phyloP scores from a whole-genome alignment of 2,329 filamentous ascomycete genomes.

The Claviceps cyperi region DNA sequence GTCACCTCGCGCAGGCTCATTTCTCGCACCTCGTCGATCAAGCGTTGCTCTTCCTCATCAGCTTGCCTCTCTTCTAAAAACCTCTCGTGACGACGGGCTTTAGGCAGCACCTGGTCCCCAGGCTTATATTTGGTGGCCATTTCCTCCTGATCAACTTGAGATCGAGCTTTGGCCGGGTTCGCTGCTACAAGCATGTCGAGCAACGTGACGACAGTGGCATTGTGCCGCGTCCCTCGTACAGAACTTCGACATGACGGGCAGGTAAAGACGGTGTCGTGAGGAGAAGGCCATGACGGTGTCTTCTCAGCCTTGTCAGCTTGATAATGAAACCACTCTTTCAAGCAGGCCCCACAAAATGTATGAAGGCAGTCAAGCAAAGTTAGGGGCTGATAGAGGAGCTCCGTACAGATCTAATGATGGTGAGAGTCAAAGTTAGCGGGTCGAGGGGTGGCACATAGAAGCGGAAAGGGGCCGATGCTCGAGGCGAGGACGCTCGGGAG shows the following conservation, averaged over 20 bases:
- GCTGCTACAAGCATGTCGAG: slow-evolving; percentile 76
- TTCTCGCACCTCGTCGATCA: slow-evolving; percentile 58
- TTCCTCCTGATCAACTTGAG: slow-evolving; percentile 59
- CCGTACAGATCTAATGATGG: slow-evolving; percentile 71
- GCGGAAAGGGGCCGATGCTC: slow-evolving; percentile 1
- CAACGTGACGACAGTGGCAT: slow-evolving; percentile 79
- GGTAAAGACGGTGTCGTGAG: slow-evolving; percentile 49
- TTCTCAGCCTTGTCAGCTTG: slow-evolving; percentile 49
- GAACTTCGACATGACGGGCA: slow-evolving; percentile 83
- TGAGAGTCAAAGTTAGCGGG: not conserved
- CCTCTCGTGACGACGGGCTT: slow-evolving; percentile 34
- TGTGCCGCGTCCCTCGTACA: slow-evolving; percentile 76
- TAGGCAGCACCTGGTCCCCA: slow-evolving; percentile 67
- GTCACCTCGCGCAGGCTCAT: slow-evolving; percentile 58
- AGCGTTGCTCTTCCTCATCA: slow-evolving; percentile 52
- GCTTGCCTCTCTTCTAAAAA: slow-evolving; percentile 37
- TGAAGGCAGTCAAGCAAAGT: slow-evolving; percentile 88
- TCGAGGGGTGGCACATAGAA: not conserved
- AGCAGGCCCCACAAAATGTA: slow-evolving; percentile 87
- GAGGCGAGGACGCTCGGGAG: slow-evolving; percentile 12
- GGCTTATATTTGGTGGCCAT: slow-evolving; percentile 63
- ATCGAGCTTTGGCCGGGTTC: slow-evolving; percentile 61
- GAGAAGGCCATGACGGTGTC: slow-evolving; percentile 32
- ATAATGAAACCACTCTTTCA: slow-evolving; percentile 91
- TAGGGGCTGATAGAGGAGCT: slow-evolving; percentile 79